Evolutionary conservation across 2,329 filamentous ascomycete species (phyloP), one percentile per base, ranked within the genome.

Genomic region (Aspergillus sp.): DNA sequence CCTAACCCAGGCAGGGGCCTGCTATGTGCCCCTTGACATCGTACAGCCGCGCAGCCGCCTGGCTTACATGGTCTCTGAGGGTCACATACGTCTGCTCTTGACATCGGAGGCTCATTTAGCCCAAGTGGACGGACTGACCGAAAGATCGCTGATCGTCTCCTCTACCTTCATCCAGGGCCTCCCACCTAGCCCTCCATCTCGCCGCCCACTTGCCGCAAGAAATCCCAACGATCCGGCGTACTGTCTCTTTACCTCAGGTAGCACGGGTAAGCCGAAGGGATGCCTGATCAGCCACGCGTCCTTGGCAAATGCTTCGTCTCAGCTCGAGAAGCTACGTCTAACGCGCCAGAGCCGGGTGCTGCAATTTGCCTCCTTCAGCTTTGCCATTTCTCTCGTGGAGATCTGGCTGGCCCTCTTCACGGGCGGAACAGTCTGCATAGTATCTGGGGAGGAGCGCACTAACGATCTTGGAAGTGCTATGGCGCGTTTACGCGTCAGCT

Each of bases 371-470:
- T 69, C 67, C 2, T 73, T 69, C 51, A 67, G 64, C 1, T 75
- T 74, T 47, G 72, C 74, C 53, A 65, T 66, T 10, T 68, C 64
- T 42, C 58, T 76, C 26, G 51, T 56, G 54, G 70, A 59, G 35
- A 60, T 59, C 53, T 64, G 64, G 3, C 51, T 70, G 3, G 73
- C 74, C 0, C 72, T 75, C 4, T 65, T 68, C 2, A 49, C 62
- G 7, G 75, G 76, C 42, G 76, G 72, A 6, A 71, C 67, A 17
- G 60, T 78, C n/a, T 77, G 73, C 53, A 68, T 77, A 2, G 74
- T 73, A 1, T 69, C 69, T 51, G 59, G 73, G 56, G 53, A 68
- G 50, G 68, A 74, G 6, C 68, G 75, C 4, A 68, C 73, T 57
- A 74, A 76, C 51, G 70, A 75, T 56, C 62, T 44, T 11, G 54